Evolutionary conservation across 805 yeast genomes (phyloP).

Genomic region (Yarrowia phangngaensis): DNA sequence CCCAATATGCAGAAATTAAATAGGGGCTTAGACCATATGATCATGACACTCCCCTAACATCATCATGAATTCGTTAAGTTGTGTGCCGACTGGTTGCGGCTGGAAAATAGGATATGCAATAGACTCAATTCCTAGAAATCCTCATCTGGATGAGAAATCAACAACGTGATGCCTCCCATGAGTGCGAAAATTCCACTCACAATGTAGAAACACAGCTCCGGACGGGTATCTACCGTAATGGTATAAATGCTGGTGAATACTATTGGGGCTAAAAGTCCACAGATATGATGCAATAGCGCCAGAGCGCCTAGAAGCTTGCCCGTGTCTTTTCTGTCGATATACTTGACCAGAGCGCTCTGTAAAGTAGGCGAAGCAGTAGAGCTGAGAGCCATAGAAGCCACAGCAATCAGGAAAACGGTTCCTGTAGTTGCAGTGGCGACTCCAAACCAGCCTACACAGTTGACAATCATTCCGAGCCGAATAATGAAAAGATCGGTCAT

Average conservation of each 20-base stretch:
- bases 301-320: slow-evolving; percentile 36
- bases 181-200: slow-evolving; percentile 28
- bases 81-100: too few relatives aligned
- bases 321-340: slow-evolving; percentile 31
- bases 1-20: too few relatives aligned
- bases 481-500: slow-evolving; percentile 30
- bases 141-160: slow-evolving; percentile 6
- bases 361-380: slow-evolving; percentile 32
- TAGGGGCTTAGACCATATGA: too few relatives aligned
- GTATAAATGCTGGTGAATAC: slow-evolving; percentile 32
- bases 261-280: slow-evolving; percentile 27
- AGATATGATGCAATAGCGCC: slow-evolving; percentile 29
- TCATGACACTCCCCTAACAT: too few relatives aligned
- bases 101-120: background rate
- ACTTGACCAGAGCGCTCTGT: slow-evolving; percentile 33
- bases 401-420: slow-evolving; percentile 22
- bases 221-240: slow-evolving; percentile 30
- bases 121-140: background rate
- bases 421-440: slow-evolving; percentile 32
- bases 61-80: too few relatives aligned
- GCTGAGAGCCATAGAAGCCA: slow-evolving; percentile 31
- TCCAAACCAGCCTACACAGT: slow-evolving; percentile 28
- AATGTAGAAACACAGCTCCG: slow-evolving; percentile 31
- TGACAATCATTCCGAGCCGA: slow-evolving; percentile 30
- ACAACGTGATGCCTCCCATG: background rate